Evolutionary conservation across 495 filamentous ascomycete genomes (phyloP).

Genomic region (Penicillium malachiteum): DNA sequence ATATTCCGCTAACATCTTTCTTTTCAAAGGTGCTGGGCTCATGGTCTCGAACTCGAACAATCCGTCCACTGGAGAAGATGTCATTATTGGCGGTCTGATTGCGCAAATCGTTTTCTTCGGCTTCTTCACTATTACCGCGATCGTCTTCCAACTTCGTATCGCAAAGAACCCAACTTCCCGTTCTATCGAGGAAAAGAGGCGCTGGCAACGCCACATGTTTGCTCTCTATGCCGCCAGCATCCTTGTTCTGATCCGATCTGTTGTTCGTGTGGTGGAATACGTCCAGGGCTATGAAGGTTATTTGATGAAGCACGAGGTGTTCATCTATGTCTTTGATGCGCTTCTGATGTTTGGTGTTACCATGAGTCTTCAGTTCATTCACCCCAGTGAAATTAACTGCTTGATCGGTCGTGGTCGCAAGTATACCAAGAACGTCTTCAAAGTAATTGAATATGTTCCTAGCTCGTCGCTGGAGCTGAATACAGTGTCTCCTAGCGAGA

Average conservation of each 20-base stretch:
- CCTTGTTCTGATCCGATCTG: slow-evolving; percentile 59
- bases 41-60: slow-evolving; percentile 20
- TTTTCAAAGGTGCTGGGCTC: slow-evolving; percentile 22
- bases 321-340: slow-evolving; percentile 64
- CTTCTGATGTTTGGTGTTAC: slow-evolving; percentile 56
- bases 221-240: slow-evolving; percentile 52
- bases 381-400: slow-evolving; percentile 33
- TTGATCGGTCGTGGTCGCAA: slow-evolving; percentile 16
- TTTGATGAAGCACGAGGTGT: slow-evolving; percentile 54
- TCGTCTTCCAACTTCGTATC: slow-evolving; percentile 44
- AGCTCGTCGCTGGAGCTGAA: not conserved
- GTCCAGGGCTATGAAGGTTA: slow-evolving; percentile 53
- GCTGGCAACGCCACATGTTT: slow-evolving; percentile 53
- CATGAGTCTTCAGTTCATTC: slow-evolving; percentile 43
- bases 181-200: slow-evolving; percentile 15
- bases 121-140: slow-evolving; percentile 47
- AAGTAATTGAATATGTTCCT: slow-evolving; percentile 13
- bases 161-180: slow-evolving; percentile 19
- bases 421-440: slow-evolving; percentile 18
- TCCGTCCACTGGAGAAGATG: slow-evolving; percentile 23
- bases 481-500: not conserved
- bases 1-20: too few relatives aligned
- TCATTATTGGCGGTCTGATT: slow-evolving; percentile 49
- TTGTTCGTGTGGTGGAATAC: slow-evolving; percentile 66
- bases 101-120: slow-evolving; percentile 56